A percentile compares a stretch with the other conserved stretches of the same genome.
phyloP scores from a whole-genome alignment of 306 rosid species.

The Pueraria montana region DNA sequence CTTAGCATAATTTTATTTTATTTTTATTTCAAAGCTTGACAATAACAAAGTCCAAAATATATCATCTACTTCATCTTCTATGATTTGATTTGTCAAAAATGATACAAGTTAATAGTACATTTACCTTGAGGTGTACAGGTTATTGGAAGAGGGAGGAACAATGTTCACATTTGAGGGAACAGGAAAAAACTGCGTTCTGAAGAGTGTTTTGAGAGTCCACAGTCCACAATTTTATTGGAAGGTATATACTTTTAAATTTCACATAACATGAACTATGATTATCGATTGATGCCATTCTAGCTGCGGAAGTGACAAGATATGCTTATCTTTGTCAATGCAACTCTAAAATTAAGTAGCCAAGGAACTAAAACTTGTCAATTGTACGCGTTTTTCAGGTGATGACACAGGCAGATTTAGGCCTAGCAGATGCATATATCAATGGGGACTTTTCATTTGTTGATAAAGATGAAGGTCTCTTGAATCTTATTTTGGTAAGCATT shows the following conservation, averaged over 20 bases:
- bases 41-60: slow-evolving; percentile 14
- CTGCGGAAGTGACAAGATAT: slow-evolving; percentile 25
- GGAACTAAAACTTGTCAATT: background rate
- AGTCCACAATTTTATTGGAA: slow-evolving; percentile 95
- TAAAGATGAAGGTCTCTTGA: slow-evolving; percentile 78
- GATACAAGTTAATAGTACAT: background rate
- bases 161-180: slow-evolving; percentile 82
- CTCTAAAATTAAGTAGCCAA: slow-evolving; percentile 11
- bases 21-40: slow-evolving; percentile 25
- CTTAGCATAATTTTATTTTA: background rate
- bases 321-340: slow-evolving; percentile 7
- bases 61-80: slow-evolving; percentile 1
- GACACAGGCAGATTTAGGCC: slow-evolving; percentile 95
- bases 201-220: slow-evolving; percentile 69
- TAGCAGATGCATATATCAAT: slow-evolving; percentile 88
- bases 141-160: slow-evolving; percentile 94
- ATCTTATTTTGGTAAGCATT: slow-evolving; percentile 65
- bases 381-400: slow-evolving; percentile 63
- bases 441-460: slow-evolving; percentile 83
- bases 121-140: slow-evolving; percentile 56
- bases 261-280: background rate
- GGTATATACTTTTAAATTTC: slow-evolving; percentile 54
- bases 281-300: slow-evolving; percentile 14
- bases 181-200: slow-evolving; percentile 53
- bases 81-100: background rate